A percentile compares a stretch with the other conserved stretches of the same genome.
Evolutionary conservation across 441 rosid species (phyloP).

Genomic region (Euphorbia schlechtendalii): DNA sequence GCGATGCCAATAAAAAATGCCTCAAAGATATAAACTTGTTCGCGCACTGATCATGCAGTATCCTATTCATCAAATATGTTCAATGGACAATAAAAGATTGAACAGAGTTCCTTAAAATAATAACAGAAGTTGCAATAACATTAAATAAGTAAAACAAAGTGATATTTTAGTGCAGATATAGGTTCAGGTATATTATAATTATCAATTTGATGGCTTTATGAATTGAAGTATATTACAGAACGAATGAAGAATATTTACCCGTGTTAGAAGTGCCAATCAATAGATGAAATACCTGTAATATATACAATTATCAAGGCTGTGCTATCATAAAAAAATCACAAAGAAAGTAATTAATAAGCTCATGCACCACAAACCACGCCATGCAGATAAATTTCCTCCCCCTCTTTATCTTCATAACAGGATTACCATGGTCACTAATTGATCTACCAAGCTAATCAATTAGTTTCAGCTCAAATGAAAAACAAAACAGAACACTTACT

Average conservation of each 20-base stretch:
- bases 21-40: neutral
- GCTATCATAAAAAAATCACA: too few species aligned
- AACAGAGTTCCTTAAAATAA: neutral
- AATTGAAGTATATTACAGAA: neutral
- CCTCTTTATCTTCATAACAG: too few species aligned
- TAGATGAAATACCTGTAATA: conserved; percentile 57
- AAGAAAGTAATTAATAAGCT: too few species aligned
- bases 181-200: too few species aligned
- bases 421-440: too few species aligned
- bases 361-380: too few species aligned
- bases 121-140: neutral
- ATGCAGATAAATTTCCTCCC: too few species aligned
- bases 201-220: neutral
- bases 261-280: conserved; percentile 54
- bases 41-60: neutral
- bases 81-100: neutral
- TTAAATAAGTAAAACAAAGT: neutral
- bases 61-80: neutral
- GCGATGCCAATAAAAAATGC: neutral
- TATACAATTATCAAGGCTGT: conserved; percentile 19
- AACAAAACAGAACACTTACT: too few species aligned
- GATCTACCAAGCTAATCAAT: too few species aligned
- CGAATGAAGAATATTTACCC: conserved; percentile 29
- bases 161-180: neutral
- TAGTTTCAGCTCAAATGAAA: too few species aligned